A percentile compares a stretch with the other conserved stretches of the same genome.
Evolutionary conservation across 106 monocot species (phyloP).

Genomic region (Platanthera zijinensis): DNA sequence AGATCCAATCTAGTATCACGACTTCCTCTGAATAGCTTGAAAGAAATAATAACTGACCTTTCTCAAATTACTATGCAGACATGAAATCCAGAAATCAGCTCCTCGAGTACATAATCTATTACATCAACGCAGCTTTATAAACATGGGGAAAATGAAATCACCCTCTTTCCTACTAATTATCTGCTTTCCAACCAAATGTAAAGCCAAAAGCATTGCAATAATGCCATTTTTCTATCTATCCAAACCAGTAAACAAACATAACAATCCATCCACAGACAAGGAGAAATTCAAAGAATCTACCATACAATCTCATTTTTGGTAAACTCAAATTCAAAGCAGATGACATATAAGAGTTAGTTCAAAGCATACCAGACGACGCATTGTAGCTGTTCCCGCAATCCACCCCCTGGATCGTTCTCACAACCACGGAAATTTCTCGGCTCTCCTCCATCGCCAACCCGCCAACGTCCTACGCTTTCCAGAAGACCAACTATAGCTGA

Average conservation of each 20-base stretch:
- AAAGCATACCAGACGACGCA: conserved; percentile 1
- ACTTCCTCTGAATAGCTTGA: no score
- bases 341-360: neutral
- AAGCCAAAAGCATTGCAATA: neutral
- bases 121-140: no score
- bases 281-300: neutral
- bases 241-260: neutral
- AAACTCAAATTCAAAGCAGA: neutral
- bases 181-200: neutral
- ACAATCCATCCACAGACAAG: neutral
- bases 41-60: no score
- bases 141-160: no score
- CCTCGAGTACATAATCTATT: no score
- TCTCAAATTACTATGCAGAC: no score
- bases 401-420: conserved; percentile 56
- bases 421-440: conserved; percentile 57
- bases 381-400: conserved; percentile 24
- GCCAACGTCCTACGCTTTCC: conserved; percentile 1
- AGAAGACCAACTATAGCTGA: neutral
- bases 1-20: no score
- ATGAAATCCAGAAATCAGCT: no score
- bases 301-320: neutral
- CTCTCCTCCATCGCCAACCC: conserved; percentile 41
- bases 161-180: neutral
- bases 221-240: neutral